These are phyloP conservation scores for Cystobasidium ongulense DNA, from an alignment of 768 basidiomycete genomes.

Conservation along the genomic window DNA sequence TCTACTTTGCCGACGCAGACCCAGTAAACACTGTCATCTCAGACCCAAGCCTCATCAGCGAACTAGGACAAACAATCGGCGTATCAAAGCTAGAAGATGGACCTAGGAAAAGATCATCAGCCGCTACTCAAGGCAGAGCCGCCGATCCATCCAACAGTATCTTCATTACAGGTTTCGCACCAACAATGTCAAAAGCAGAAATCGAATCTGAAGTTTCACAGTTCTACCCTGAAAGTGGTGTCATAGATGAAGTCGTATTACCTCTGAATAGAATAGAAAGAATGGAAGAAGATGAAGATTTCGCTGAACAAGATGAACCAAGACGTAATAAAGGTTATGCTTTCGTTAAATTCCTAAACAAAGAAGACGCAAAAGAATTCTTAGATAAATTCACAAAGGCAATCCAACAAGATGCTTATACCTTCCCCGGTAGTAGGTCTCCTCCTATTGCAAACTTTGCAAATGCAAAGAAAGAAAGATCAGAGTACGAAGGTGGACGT, in stretches of 20 bases:
- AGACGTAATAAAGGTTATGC: slow-evolving; percentile 1
- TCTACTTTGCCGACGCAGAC: slow-evolving; percentile 74
- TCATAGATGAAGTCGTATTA: background rate
- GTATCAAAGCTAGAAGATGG: background rate
- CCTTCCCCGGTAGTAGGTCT: background rate
- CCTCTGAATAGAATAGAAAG: background rate
- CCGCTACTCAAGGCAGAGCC: background rate
- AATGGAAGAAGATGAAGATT: background rate
- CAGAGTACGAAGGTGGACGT: background rate
- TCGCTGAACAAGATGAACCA: background rate
- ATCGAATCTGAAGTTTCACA: background rate
- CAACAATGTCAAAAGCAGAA: background rate
- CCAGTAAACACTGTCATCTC: slow-evolving; percentile 63
- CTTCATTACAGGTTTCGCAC: background rate
- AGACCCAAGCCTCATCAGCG: background rate
- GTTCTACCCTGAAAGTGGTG: background rate
- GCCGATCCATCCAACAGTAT: background rate
- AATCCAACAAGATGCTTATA: background rate
- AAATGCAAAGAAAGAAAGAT: background rate
- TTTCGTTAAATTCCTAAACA: background rate
- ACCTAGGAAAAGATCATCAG: slow-evolving; percentile 36
- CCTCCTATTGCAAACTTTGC: background rate
- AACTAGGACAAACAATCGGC: background rate
- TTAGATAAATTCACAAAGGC: background rate
- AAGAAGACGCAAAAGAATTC: background rate